phyloP scores from a whole-genome alignment of 2,329 filamentous ascomycete genomes.

The Raffaelea ambrosiae region DNA sequence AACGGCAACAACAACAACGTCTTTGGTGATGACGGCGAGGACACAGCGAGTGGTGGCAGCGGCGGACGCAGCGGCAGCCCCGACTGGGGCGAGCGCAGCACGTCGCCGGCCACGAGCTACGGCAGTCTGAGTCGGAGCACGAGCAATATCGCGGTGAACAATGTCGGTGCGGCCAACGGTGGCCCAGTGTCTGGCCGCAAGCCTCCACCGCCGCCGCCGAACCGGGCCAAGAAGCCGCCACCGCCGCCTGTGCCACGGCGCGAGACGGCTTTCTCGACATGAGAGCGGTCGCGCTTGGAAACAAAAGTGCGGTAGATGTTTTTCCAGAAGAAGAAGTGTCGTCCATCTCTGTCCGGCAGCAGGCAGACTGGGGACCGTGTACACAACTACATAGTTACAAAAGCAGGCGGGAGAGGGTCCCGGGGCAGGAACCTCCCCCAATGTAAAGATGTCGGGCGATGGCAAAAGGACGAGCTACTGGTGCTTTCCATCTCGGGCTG shows the following conservation, averaged over 20 bases:
- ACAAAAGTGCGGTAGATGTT: too few species aligned
- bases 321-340: too few species aligned
- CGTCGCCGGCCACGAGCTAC: conserved; percentile 48
- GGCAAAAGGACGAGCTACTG: too few species aligned
- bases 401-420: too few species aligned
- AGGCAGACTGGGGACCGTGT: too few species aligned
- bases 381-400: too few species aligned
- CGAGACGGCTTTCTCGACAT: not conserved
- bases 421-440: too few species aligned
- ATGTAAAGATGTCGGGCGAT: too few species aligned
- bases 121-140: conserved; percentile 42
- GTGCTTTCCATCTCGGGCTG: too few species aligned
- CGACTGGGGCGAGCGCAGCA: conserved; percentile 40
- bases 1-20: conserved; percentile 28
- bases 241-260: conserved; percentile 30
- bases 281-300: too few species aligned
- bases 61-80: conserved; percentile 34
- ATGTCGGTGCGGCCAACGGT: conserved; percentile 16
- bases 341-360: too few species aligned
- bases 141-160: conserved; percentile 26
- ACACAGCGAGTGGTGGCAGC: conserved; percentile 32
- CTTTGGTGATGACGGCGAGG: conserved; percentile 39
- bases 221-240: conserved; percentile 44
- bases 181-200: not conserved
- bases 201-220: conserved; percentile 37